A percentile compares a stretch with the other conserved stretches of the same genome.
These are phyloP conservation scores for Polysphondylium violaceum DNA, from an alignment of 78 protist genomes.

Conservation along the genomic window DNA sequence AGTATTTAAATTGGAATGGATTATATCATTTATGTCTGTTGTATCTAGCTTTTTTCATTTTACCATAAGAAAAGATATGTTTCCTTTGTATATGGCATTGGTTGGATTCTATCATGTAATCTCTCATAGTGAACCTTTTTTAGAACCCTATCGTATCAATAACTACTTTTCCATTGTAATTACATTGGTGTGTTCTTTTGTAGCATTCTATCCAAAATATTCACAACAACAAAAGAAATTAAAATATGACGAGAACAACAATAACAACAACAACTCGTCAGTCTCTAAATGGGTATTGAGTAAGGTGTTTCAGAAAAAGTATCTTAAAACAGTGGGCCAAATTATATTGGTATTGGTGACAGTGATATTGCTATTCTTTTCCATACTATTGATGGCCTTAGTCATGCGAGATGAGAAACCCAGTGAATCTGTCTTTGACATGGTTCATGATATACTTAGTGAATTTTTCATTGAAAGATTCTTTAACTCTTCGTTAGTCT, in stretches of 20 bases:
- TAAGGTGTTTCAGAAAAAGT: constrained; percentile 4
- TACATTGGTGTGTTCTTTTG: not conserved
- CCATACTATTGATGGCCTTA: constrained; percentile 15
- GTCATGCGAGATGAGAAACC: constrained; percentile 30
- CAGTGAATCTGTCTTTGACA: constrained; percentile 4
- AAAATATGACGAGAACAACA: not conserved
- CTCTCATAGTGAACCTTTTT: constrained; percentile 1
- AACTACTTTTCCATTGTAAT: not conserved
- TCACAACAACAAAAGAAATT: not conserved
- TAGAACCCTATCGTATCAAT: constrained; percentile 21
- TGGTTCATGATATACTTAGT: constrained; percentile 5
- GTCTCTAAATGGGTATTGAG: not conserved
- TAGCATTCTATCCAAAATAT: constrained; percentile 32
- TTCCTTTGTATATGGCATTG: constrained; percentile 8
- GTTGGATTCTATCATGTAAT: constrained; percentile 38
- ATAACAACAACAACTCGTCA: constrained; percentile 17
- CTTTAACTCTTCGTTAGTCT: constrained; percentile 6
- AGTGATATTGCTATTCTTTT: constrained; percentile 14
- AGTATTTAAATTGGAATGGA: constrained; percentile 43
- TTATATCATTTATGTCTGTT: constrained; percentile 19
- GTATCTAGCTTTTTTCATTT: constrained; percentile 46
- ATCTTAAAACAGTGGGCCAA: constrained; percentile 6
- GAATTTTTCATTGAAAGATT: constrained; percentile 15
- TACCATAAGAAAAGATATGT: constrained; percentile 48
- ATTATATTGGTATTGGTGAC: constrained; percentile 15